Percentiles rank a stretch among this genome's conserved stretches.
These are phyloP conservation scores for Xylaria sp. DNA, from an alignment of 495 filamentous ascomycete species.

Conservation along the genomic window DNA sequence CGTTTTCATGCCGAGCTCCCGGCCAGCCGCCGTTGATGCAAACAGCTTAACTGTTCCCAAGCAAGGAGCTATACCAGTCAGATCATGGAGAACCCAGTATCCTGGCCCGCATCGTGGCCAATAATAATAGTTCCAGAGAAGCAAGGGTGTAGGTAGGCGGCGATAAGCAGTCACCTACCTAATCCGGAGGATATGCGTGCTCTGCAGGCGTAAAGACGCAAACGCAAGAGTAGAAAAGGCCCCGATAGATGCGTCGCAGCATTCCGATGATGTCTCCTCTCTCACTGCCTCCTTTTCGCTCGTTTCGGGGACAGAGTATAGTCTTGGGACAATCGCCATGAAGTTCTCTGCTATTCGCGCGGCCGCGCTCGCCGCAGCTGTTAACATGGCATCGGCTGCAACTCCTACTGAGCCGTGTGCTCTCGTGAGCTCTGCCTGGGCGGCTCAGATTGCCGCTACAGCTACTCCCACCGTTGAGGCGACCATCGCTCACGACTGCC, in stretches of 20 bases:
- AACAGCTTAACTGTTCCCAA: neutral
- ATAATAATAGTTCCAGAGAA: neutral
- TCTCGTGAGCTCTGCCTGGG: constrained; percentile 49
- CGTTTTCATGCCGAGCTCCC: neutral
- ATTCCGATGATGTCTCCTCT: constrained; percentile 3
- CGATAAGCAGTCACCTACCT: constrained; percentile 30
- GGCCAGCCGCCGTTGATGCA: neutral
- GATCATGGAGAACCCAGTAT: constrained; percentile 12
- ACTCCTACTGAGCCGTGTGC: constrained; percentile 47
- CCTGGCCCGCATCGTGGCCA: constrained; percentile 10
- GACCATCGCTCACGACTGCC: constrained; percentile 51
- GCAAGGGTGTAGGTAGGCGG: constrained; percentile 14
- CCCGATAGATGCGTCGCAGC: neutral
- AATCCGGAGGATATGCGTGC: constrained; percentile 25
- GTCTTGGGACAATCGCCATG: constrained; percentile 10
- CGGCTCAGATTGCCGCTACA: constrained; percentile 42
- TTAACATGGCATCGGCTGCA: constrained; percentile 17
- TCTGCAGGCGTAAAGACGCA: constrained; percentile 21
- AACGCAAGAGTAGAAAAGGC: constrained; percentile 7
- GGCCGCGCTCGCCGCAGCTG: constrained; percentile 26
- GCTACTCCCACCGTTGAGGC: constrained; percentile 48
- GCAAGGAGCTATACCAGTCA: neutral
- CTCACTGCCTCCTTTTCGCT: constrained; percentile 11
- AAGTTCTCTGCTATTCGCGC: constrained; percentile 28
- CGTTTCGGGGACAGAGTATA: constrained; percentile 14